Conservation (phyloP, 768 basidiomycete genomes). For the Lentinula guzmanii region DNA sequence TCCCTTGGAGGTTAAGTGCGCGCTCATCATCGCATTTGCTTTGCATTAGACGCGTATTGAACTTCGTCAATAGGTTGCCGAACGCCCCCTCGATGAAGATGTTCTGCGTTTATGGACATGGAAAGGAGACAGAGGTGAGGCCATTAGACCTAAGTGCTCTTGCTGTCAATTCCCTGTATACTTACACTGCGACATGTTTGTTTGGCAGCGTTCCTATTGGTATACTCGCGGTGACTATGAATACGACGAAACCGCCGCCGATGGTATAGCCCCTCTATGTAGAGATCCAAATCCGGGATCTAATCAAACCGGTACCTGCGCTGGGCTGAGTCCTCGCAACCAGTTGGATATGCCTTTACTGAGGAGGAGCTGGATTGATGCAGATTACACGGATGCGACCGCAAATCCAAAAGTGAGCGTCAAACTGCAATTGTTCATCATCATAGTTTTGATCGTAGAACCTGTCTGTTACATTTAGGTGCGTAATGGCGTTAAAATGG, state of each 20-base stretch:
- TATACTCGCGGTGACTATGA: slow-evolving; percentile 70
- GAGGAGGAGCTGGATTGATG: slow-evolving; percentile 79
- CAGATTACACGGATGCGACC: slow-evolving; percentile 64
- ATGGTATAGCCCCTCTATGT: slow-evolving; percentile 38
- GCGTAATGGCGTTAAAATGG: slow-evolving; percentile 83
- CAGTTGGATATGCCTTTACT: slow-evolving; percentile 50
- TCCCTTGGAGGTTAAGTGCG: slow-evolving; percentile 72
- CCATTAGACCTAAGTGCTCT: background rate
- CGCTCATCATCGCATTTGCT: background rate
- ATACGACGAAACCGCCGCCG: slow-evolving; percentile 50
- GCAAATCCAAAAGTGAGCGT: slow-evolving; percentile 45
- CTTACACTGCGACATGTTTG: background rate
- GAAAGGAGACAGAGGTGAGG: slow-evolving; percentile 88
- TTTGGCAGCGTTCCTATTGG: slow-evolving; percentile 27
- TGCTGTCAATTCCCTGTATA: background rate
- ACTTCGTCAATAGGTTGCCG: slow-evolving; percentile 54
- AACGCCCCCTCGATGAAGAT: slow-evolving; percentile 89
- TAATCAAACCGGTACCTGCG: background rate
- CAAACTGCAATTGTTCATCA: background rate
- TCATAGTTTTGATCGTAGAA: background rate
- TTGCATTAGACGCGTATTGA: background rate
- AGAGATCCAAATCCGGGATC: slow-evolving; percentile 31
- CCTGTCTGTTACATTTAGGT: slow-evolving; percentile 31
- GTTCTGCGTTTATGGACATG: slow-evolving; percentile 91
- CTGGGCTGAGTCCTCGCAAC: slow-evolving; percentile 24